phyloP scores from a whole-genome alignment of 768 basidiomycete species.

The Clathrus columnatus region DNA sequence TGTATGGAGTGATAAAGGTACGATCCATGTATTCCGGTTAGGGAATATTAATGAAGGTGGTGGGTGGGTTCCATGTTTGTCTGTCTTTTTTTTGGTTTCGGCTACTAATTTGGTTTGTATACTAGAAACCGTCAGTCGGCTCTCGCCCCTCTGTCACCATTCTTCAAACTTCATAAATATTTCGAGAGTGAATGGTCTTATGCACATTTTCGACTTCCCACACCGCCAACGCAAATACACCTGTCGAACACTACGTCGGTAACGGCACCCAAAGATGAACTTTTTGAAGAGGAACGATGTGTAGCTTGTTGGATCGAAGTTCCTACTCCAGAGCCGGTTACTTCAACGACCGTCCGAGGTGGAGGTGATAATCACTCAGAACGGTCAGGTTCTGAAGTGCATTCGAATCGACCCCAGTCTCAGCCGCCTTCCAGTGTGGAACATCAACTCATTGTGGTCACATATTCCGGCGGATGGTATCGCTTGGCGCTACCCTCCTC shows the following conservation, averaged over 20 bases:
- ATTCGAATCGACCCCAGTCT: too few species aligned
- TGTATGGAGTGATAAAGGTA: slow-evolving; percentile 94
- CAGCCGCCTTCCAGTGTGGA: slow-evolving; percentile 26
- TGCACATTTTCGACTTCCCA: slow-evolving; percentile 82
- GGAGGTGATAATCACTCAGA: slow-evolving; percentile 1
- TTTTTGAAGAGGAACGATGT: slow-evolving; percentile 76
- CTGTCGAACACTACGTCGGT: slow-evolving; percentile 53
- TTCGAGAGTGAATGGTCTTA: slow-evolving; percentile 97
- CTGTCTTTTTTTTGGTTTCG: slow-evolving; percentile 1
- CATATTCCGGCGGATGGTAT: slow-evolving; percentile 91
- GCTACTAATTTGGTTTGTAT: neutral
- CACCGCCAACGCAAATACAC: slow-evolving; percentile 75
- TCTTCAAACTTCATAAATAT: slow-evolving; percentile 78
- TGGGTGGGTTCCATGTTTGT: slow-evolving; percentile 40
- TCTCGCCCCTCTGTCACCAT: slow-evolving; percentile 70
- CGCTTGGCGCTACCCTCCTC: slow-evolving; percentile 55
- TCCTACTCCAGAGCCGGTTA: slow-evolving; percentile 26
- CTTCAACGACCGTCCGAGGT: slow-evolving; percentile 9
- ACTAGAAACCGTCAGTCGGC: slow-evolving; percentile 76
- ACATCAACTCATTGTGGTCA: slow-evolving; percentile 76
- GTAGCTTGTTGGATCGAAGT: slow-evolving; percentile 78
- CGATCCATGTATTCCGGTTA: slow-evolving; percentile 82
- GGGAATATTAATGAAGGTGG: slow-evolving; percentile 42
- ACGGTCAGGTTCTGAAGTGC: neutral
- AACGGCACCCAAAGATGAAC: slow-evolving; percentile 31